Evolutionary conservation across 2,329 filamentous ascomycete genomes (phyloP).

Genomic region (Remersonia thermophila): DNA sequence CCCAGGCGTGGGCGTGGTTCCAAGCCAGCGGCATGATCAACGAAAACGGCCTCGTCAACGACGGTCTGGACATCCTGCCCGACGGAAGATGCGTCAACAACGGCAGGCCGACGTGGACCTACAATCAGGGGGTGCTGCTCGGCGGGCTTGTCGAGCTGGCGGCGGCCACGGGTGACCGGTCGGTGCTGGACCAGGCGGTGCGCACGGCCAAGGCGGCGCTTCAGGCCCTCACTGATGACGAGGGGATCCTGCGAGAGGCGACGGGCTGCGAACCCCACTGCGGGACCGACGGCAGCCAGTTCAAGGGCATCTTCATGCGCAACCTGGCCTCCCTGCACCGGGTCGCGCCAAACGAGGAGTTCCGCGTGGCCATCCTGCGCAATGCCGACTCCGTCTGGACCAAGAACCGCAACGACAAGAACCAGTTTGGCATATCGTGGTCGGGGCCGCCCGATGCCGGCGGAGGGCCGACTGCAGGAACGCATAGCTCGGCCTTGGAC

Average conservation of each 20-base stretch:
- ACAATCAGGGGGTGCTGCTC: constrained; percentile 45
- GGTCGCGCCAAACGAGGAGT: constrained; percentile 35
- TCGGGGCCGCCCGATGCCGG: constrained; percentile 39
- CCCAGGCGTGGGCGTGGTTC: constrained; percentile 41
- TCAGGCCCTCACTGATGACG: constrained; percentile 24
- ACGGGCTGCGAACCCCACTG: constrained; percentile 38
- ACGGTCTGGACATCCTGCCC: constrained; percentile 33
- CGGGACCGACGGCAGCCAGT: constrained; percentile 42
- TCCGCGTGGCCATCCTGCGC: constrained; percentile 40
- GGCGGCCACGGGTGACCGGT: constrained; percentile 28
- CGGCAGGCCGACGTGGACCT: constrained; percentile 33
- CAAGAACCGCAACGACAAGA: constrained; percentile 35
- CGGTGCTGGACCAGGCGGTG: constrained; percentile 29
- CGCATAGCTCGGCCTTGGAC: constrained; percentile 55
- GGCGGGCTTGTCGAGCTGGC: constrained; percentile 40
- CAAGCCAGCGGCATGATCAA: constrained; percentile 38
- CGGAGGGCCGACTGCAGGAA: constrained; percentile 37
- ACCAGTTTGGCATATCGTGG: constrained; percentile 52
- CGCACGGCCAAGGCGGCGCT: constrained; percentile 41
- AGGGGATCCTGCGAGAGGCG: constrained; percentile 39
- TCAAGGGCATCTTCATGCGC: constrained; percentile 59
- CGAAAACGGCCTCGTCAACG: constrained; percentile 35
- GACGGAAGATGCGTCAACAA: constrained; percentile 37
- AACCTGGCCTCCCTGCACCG: constrained; percentile 46
- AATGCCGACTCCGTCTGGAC: constrained; percentile 58